phyloP scores from a whole-genome alignment of 768 basidiomycete species.

The Auricularia sp. region DNA sequence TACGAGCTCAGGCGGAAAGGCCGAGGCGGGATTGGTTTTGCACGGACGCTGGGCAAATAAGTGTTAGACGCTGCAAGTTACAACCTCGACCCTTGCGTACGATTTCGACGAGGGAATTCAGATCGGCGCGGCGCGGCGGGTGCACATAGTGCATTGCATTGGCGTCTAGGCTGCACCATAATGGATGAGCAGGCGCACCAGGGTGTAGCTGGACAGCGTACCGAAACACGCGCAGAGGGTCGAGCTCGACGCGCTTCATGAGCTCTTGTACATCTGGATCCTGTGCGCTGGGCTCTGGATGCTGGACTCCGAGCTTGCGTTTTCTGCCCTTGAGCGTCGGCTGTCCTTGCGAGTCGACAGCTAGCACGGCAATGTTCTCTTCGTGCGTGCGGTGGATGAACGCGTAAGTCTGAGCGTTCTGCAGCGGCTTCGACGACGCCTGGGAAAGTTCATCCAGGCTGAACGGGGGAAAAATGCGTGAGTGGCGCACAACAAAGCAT shows the following conservation, averaged over 20 bases:
- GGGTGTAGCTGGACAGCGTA: conserved; percentile 24
- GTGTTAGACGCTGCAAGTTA: too few relatives aligned
- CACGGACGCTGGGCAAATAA: background rate
- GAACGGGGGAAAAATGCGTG: background rate
- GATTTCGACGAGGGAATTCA: conserved; percentile 41
- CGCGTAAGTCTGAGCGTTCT: conserved; percentile 46
- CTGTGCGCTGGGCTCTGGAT: conserved; percentile 24
- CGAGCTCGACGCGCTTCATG: conserved; percentile 39
- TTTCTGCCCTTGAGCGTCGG: conserved; percentile 18
- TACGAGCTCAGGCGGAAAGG: conserved; percentile 24
- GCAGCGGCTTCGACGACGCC: conserved; percentile 34
- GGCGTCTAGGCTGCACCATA: conserved; percentile 7
- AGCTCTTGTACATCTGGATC: conserved; percentile 37
- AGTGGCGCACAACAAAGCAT: background rate
- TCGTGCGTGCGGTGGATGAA: conserved; percentile 48
- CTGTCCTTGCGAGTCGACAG: conserved; percentile 18
- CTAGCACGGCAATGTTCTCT: conserved; percentile 23
- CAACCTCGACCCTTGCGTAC: conserved; percentile 17
- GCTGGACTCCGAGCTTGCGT: conserved; percentile 7
- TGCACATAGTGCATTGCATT: conserved; percentile 55
- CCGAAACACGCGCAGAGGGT: conserved; percentile 53
- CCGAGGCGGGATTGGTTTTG: background rate
- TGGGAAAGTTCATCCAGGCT: conserved; percentile 44
- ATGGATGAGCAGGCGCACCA: background rate
- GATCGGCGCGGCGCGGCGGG: conserved; percentile 52